These are phyloP conservation scores for Tetrastigma voinierianum DNA, from an alignment of 164 flowering plant genomes.

Conservation along the genomic window DNA sequence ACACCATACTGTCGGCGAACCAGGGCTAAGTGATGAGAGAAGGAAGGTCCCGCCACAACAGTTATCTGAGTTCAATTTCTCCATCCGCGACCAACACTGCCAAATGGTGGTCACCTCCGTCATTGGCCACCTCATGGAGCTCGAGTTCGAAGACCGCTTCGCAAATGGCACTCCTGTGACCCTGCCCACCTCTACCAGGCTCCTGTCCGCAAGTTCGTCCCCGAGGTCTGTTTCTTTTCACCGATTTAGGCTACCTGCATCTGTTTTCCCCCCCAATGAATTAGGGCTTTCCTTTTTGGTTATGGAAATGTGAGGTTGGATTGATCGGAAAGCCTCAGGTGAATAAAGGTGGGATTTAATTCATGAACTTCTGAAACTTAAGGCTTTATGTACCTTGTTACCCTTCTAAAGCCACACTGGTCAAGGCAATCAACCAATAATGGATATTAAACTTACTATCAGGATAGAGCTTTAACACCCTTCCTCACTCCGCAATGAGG, in stretches of 20 bases:
- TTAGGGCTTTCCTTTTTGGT: too few species aligned
- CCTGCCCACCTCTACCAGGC: conserved; percentile 75
- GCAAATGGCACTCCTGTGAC: conserved; percentile 91
- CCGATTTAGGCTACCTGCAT: background rate
- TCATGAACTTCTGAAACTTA: too few species aligned
- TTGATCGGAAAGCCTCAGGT: too few species aligned
- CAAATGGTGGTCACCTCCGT: conserved; percentile 89
- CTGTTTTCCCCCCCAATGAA: too few species aligned
- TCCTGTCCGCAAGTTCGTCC: conserved; percentile 72
- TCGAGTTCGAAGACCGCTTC: conserved; percentile 80
- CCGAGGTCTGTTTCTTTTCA: conserved; percentile 42
- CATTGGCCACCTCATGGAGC: conserved; percentile 94
- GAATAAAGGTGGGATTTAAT: too few species aligned
- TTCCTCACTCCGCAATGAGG: too few species aligned
- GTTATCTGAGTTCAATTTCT: conserved; percentile 72
- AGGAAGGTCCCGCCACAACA: conserved; percentile 82
- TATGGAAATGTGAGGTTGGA: too few species aligned
- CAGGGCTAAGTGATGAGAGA: conserved; percentile 50
- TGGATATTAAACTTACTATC: too few species aligned
- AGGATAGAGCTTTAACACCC: too few species aligned
- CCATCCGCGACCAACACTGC: conserved; percentile 58
- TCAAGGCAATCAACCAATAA: too few species aligned
- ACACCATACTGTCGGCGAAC: conserved; percentile 71
- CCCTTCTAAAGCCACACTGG: too few species aligned
- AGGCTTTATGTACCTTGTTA: too few species aligned